These are phyloP conservation scores for Penicillium sp. DNA, from an alignment of 2,329 filamentous ascomycete genomes.

Conservation along the genomic window DNA sequence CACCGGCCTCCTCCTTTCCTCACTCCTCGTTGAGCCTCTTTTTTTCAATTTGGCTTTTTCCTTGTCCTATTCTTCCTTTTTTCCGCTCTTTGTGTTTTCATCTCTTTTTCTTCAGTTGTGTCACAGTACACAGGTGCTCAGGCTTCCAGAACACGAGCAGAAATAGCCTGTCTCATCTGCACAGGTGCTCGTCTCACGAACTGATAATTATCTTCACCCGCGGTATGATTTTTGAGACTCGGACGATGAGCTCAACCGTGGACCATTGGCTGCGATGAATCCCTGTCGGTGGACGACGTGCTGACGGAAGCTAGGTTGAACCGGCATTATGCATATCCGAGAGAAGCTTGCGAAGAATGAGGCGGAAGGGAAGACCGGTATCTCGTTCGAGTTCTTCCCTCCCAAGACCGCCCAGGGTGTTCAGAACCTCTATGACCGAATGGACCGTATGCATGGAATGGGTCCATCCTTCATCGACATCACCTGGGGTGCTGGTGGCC, in stretches of 20 bases:
- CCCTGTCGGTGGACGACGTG: background rate
- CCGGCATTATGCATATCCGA: constrained; percentile 83
- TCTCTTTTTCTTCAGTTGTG: constrained; percentile 5
- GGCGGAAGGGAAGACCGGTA: constrained; percentile 76
- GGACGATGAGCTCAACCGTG: background rate
- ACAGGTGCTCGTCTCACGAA: constrained; percentile 11
- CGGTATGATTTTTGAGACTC: constrained; percentile 1
- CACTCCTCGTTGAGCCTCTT: constrained; percentile 13
- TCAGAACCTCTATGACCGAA: constrained; percentile 98
- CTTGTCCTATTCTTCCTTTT: background rate
- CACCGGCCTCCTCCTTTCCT: constrained; percentile 12
- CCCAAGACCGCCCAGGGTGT: constrained; percentile 89
- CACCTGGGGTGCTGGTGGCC: constrained; percentile 95
- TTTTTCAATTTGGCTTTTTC: constrained; percentile 4
- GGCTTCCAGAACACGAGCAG: constrained; percentile 6
- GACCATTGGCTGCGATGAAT: background rate
- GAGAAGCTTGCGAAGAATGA: constrained; percentile 85
- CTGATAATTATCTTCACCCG: background rate
- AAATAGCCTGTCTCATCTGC: constrained; percentile 12
- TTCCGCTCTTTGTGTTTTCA: background rate
- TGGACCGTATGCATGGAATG: constrained; percentile 97
- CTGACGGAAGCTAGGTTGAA: constrained; percentile 17
- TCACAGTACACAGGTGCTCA: constrained; percentile 11
- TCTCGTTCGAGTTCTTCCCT: constrained; percentile 99
- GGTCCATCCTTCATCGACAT: constrained; percentile 97